Base-by-base conservation (phyloP, 306 rosid species). In the Cicer arietinum region DNA sequence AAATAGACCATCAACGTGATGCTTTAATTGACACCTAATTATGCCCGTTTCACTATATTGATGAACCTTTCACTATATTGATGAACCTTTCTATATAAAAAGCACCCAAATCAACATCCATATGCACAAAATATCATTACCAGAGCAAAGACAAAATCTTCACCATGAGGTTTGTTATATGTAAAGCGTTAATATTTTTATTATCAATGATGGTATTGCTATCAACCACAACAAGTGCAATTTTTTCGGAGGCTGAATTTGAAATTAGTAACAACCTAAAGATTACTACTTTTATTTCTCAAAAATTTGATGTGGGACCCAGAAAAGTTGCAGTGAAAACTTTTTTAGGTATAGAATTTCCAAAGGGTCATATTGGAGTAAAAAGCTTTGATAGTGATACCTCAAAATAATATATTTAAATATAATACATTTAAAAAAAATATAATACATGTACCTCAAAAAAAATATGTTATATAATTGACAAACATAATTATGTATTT, bases 371-470 rank as follows among this genome's bases (percentile, higher is more conserved):
- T 10, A 47, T 74, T 47, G 79, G 71, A 9, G 22, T 74, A 0
- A 74, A 74, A 41, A 74, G 61, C 41, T 74, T 74, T 13, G 51
- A 74, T 9, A 62, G 6, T 14, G 71, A 74, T 73, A 12, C 57
- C 77, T 14, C 16, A 14, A 14, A 14, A 14, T 14, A 14, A 14
- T 14, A 14, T 14, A 14, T 14, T 14, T 14, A 14, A 14, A 14
- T 14, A 14, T 14, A 14, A 14, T 14, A 14, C 16, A 14, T 14
- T 14, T 14, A 14, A 14, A 14, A 14, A 14, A 14, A 14, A 14
- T 14, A 14, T 14, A 16, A 25, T 58, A 9, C 10, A 74, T 37
- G 78, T 67, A 46, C 16, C n/a, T 20, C 7, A 47, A 46, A 46
- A 25, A 14, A 14, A 14, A 14, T 14, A 14, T 14, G 16, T 14